These are phyloP conservation scores for Cymbopogon flexuosus DNA, from an alignment of 202 grass and related monocot genomes.

Conservation along the genomic window DNA sequence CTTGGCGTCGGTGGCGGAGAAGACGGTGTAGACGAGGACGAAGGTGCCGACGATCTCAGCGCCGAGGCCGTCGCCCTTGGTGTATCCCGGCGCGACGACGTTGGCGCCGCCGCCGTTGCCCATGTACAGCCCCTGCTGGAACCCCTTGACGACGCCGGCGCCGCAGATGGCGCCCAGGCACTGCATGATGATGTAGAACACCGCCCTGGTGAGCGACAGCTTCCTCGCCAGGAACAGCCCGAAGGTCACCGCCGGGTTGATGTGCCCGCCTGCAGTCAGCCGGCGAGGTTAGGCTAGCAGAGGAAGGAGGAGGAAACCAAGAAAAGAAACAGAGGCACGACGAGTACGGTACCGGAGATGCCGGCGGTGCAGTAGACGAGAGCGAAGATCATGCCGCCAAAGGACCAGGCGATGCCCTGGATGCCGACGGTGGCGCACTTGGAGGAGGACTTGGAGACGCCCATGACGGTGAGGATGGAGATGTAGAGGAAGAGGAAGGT, in stretches of 20 bases:
- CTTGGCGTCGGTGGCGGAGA: constrained; percentile 91
- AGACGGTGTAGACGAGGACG: constrained; percentile 86
- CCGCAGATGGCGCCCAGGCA: constrained; percentile 96
- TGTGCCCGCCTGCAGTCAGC: constrained; percentile 67
- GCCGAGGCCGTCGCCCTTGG: constrained; percentile 80
- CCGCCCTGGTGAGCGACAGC: constrained; percentile 69
- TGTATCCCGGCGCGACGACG: constrained; percentile 59
- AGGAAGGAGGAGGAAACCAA: neutral
- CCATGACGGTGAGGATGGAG: constrained; percentile 90
- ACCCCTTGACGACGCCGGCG: constrained; percentile 87
- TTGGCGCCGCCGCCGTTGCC: constrained; percentile 76
- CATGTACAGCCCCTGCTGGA: constrained; percentile 60
- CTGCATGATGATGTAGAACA: constrained; percentile 96
- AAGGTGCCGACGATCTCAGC: constrained; percentile 97
- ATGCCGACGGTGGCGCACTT: constrained; percentile 80
- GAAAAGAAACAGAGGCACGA: neutral
- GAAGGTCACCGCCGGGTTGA: constrained; percentile 97
- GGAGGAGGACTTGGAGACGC: constrained; percentile 42
- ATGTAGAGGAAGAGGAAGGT: constrained; percentile 99
- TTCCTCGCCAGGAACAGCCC: constrained; percentile 90
- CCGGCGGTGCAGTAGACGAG: constrained; percentile 97
- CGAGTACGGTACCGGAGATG: constrained; percentile 57
- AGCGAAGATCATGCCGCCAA: constrained; percentile 94
- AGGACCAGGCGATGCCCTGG: constrained; percentile 96
- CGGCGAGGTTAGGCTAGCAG: neutral